These are phyloP conservation scores for Cordyceps tenuipes DNA, from an alignment of 2,329 filamentous ascomycete species.

Conservation along the genomic window DNA sequence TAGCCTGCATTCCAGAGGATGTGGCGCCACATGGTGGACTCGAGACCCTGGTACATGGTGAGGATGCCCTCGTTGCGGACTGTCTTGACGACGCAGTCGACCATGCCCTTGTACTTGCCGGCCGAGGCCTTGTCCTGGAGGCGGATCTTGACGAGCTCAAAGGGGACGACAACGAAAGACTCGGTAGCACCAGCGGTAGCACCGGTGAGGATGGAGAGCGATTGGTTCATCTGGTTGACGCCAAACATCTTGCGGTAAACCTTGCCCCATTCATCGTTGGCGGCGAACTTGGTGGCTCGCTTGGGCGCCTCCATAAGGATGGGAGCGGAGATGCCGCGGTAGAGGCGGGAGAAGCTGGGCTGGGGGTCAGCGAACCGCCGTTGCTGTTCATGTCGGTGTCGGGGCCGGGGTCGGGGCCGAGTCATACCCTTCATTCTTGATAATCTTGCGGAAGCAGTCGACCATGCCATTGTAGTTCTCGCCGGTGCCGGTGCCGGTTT, in stretches of 20 bases:
- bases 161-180: conserved; percentile 93
- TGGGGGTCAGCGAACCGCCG: conserved; percentile 4
- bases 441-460: conserved; percentile 96
- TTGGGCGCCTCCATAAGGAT: conserved; percentile 96
- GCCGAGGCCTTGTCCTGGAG: conserved; percentile 93
- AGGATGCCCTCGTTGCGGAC: conserved; percentile 74
- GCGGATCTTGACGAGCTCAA: conserved; percentile 97
- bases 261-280: conserved; percentile 97
- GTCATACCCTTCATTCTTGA: conserved; percentile 87
- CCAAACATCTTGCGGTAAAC: conserved; percentile 86
- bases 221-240: conserved; percentile 79
- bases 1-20: conserved; percentile 85
- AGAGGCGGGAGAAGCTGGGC: conserved; percentile 74
- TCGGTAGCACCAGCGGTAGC: conserved; percentile 93
- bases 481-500: conserved; percentile 66
- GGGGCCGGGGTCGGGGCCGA: neutral
- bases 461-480: conserved; percentile 95
- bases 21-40: conserved; percentile 95
- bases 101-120: conserved; percentile 74
- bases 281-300: conserved; percentile 96
- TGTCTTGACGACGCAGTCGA: conserved; percentile 75
- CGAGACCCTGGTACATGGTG: conserved; percentile 91
- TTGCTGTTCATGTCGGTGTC: neutral
- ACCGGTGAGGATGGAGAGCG: conserved; percentile 84
- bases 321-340: conserved; percentile 89